These are phyloP conservation scores for Diaporthe velutina DNA, from an alignment of 2,329 filamentous ascomycete species.

Conservation along the genomic window DNA sequence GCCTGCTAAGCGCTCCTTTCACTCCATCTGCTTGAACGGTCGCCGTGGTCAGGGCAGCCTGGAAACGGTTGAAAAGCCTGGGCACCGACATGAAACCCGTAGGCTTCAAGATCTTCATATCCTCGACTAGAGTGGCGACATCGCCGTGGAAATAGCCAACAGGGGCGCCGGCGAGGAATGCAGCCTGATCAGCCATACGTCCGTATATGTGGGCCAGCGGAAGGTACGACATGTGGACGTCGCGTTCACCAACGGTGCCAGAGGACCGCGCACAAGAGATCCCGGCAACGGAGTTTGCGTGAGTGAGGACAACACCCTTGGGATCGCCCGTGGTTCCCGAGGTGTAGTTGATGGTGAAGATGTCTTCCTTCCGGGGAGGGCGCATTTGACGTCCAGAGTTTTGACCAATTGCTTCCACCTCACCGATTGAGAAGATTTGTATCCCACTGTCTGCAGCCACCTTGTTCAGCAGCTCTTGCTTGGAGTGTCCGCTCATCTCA, in stretches of 20 bases:
- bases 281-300: conserved; percentile 83
- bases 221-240: conserved; percentile 86
- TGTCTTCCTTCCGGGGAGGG: conserved; percentile 79
- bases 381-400: conserved; percentile 77
- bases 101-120: conserved; percentile 88
- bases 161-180: conserved; percentile 77
- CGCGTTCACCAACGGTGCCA: conserved; percentile 62
- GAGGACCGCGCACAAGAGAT: conserved; percentile 72
- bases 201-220: conserved; percentile 96
- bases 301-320: conserved; percentile 87
- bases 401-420: conserved; percentile 86
- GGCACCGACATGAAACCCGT: conserved; percentile 90
- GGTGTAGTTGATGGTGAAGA: conserved; percentile 92
- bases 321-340: conserved; percentile 87
- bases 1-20: conserved; percentile 83
- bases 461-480: conserved; percentile 80
- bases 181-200: conserved; percentile 83
- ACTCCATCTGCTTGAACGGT: conserved; percentile 85
- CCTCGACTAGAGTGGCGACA: conserved; percentile 86
- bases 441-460: conserved; percentile 82
- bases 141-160: conserved; percentile 97
- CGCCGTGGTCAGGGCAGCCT: conserved; percentile 81
- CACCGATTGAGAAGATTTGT: conserved; percentile 80
- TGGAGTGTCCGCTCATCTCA: conserved; percentile 82
- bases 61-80: conserved; percentile 91